Evolutionary conservation across 2,329 filamentous ascomycete genomes (phyloP), one percentile per base, ranked within the genome.

Genomic region (Epichloe coenophiala): DNA sequence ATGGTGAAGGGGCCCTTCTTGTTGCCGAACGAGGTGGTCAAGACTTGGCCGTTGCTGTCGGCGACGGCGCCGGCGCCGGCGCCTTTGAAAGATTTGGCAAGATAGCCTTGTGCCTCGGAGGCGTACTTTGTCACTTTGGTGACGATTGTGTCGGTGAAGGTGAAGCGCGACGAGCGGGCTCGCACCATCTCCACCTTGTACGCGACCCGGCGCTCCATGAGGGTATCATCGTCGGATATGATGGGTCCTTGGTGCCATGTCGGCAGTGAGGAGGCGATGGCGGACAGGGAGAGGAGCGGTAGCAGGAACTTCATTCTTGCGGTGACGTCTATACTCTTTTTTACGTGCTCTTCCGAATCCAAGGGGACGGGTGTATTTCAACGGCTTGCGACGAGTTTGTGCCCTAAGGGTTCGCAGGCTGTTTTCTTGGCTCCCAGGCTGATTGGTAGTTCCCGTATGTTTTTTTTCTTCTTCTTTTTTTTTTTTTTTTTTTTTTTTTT

Each of bases 1-100:
- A n/a, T 19, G 0, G 38, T 19, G 9, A 51, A 23, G 41, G 45
- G 45, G 7, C 39, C 8, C 4, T 35, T 17, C 5, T 48, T 50
- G 8, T 37, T 31, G 31, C 45, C 51, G 31, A 51, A 51, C 4
- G 51, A 27, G 3, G 51, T 13, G 3, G 53, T 36, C 45, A 58
- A 42, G 21, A 58, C 5, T 2, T 58, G 53, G 39, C 53, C 55
- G n/a, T 57, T 54, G 43, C 47, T 23, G 19, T 60, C 55, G 12
- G 51, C 40, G 38, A 56, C 53, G 50, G 52, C 53, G 23, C 41
- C 45, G 50, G 52, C n/a, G n/a, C n/a, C n/a, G n/a, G n/a, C 53
- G 27, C 43, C 45, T 7, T 45, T 46, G 19, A 46, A 49, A 8
- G 48, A 43, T 39, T 45, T 40, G 31, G 31, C n/a, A 12, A 51